These are phyloP conservation scores for Hyaloscypha hepaticicola DNA, from an alignment of 495 filamentous ascomycete genomes.

Conservation along the genomic window DNA sequence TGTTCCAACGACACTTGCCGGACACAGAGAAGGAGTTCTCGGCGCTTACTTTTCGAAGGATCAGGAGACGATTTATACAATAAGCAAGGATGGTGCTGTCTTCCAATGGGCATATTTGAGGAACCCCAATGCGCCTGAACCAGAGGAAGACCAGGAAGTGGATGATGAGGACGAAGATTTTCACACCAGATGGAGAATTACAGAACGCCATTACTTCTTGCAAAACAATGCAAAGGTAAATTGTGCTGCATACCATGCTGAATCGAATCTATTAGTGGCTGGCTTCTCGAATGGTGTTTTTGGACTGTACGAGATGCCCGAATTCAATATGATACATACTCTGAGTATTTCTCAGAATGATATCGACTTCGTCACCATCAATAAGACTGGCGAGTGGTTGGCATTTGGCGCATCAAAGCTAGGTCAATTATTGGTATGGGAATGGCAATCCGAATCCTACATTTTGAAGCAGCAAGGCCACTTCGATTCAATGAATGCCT, in stretches of 20 bases:
- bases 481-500: conserved; percentile 91
- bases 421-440: conserved; percentile 94
- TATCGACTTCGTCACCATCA: conserved; percentile 90
- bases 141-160: conserved; percentile 54
- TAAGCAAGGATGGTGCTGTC: conserved; percentile 57
- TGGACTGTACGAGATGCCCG: conserved; percentile 91
- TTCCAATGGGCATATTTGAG: conserved; percentile 66
- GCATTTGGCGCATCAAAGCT: conserved; percentile 96
- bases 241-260: conserved; percentile 81
- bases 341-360: conserved; percentile 91
- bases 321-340: conserved; percentile 92
- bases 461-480: conserved; percentile 98
- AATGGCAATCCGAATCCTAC: conserved; percentile 99
- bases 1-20: conserved; percentile 81
- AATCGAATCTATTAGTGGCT: conserved; percentile 83
- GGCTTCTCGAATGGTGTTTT: conserved; percentile 96
- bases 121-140: conserved; percentile 48
- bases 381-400: conserved; percentile 93
- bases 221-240: conserved; percentile 85
- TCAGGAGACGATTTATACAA: conserved; percentile 68
- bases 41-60: conserved; percentile 91
- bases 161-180: conserved; percentile 58
- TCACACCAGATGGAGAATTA: conserved; percentile 75
- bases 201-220: conserved; percentile 85
- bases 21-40: conserved; percentile 82